Evolutionary conservation across 768 basidiomycete genomes (phyloP).

Genomic region (Kwoniella sp.): DNA sequence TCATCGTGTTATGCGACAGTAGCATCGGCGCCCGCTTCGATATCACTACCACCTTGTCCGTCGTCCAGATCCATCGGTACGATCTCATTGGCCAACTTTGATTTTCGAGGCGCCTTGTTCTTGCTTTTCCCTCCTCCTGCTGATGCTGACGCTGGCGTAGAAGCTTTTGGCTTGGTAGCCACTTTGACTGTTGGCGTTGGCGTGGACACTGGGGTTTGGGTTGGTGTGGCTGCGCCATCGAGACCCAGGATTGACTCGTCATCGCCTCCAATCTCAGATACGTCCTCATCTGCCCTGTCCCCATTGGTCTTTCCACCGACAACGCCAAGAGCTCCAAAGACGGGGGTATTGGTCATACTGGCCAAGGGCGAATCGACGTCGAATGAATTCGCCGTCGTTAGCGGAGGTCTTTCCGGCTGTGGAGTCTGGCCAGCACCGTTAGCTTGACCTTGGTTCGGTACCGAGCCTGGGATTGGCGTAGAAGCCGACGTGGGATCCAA

Average conservation of each 20-base stretch:
- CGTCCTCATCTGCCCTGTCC: constrained; percentile 20
- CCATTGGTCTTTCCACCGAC: neutral
- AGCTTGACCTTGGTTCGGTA: constrained; percentile 1
- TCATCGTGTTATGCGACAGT: no score
- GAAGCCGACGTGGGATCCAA: constrained; percentile 1
- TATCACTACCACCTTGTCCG: constrained; percentile 4
- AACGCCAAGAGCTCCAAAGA: constrained; percentile 7
- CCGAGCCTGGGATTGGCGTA: constrained; percentile 1
- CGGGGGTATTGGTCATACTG: constrained; percentile 4
- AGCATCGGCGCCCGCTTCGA: constrained; percentile 2
- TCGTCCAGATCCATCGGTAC: constrained; percentile 9
- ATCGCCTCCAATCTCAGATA: constrained; percentile 27
- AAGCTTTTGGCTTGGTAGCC: neutral
- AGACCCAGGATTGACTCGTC: constrained; percentile 26
- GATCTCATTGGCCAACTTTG: constrained; percentile 49
- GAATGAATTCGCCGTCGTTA: constrained; percentile 17
- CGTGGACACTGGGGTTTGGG: no score
- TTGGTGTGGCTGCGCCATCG: no score
- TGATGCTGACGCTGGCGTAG: neutral
- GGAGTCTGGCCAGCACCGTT: neutral
- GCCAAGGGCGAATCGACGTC: constrained; percentile 6
- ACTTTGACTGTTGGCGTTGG: constrained; percentile 2
- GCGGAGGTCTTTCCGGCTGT: constrained; percentile 18
- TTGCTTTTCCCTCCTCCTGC: constrained; percentile 10
- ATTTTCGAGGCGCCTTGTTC: constrained; percentile 35